Conservation (phyloP, 2,329 filamentous ascomycete genomes). For the Pseudocercospora fijiensis region DNA sequence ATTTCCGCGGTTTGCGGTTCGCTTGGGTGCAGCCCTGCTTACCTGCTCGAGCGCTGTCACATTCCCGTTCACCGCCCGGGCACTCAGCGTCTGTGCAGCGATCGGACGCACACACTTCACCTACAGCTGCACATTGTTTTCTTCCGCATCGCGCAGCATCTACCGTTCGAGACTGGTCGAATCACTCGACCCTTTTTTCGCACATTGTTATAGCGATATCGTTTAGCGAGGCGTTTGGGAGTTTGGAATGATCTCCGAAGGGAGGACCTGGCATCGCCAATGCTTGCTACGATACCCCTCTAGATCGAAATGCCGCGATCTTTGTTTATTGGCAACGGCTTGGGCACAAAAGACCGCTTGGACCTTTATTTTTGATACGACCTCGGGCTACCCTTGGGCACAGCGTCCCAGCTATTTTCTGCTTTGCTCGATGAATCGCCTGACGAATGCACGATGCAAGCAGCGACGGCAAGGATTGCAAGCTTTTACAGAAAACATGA, state of each 20-base stretch:
- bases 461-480: conserved; percentile 4
- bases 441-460: conserved; percentile 6
- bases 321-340: conserved; percentile 10
- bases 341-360: conserved; percentile 2
- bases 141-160: conserved; percentile 2
- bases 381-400: conserved; percentile 1
- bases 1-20: conserved; percentile 22
- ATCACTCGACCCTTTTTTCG: conserved; percentile 16
- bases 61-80: conserved; percentile 25
- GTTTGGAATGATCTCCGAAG: conserved; percentile 34
- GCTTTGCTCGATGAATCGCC: not conserved
- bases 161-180: not conserved
- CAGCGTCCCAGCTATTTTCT: not conserved
- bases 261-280: conserved; percentile 33
- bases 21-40: conserved; percentile 18
- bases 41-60: conserved; percentile 20
- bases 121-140: conserved; percentile 13
- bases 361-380: not conserved
- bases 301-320: conserved; percentile 17
- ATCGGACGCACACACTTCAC: conserved; percentile 13
- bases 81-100: conserved; percentile 7
- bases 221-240: conserved; percentile 35
- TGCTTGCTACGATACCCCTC: conserved; percentile 28
- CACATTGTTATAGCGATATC: conserved; percentile 20
- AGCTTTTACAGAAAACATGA: not conserved